These are phyloP conservation scores for Penicillium sp. DNA, from an alignment of 2,329 filamentous ascomycete genomes.

Conservation along the genomic window DNA sequence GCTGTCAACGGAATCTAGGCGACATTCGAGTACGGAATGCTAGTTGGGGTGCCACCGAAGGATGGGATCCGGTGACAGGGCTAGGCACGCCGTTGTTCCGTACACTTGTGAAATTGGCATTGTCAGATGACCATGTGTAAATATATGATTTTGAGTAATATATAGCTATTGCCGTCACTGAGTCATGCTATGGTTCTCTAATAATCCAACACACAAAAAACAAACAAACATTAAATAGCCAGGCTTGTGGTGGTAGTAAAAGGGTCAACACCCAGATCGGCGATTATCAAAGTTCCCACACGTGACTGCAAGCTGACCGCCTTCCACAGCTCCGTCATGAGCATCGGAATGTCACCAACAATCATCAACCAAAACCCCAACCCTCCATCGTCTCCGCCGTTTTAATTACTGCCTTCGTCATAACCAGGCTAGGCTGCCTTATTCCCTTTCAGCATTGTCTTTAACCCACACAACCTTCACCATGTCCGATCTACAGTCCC, in stretches of 20 bases:
- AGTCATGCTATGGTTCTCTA: background rate
- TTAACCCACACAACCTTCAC: background rate
- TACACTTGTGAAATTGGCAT: slow-evolving; percentile 18
- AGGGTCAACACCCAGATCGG: background rate
- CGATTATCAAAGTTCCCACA: slow-evolving; percentile 11
- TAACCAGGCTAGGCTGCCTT: background rate
- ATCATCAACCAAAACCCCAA: slow-evolving; percentile 14
- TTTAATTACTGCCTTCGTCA: slow-evolving; percentile 3
- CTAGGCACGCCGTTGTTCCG: slow-evolving; percentile 36
- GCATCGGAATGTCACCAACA: slow-evolving; percentile 15
- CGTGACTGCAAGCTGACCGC: slow-evolving; percentile 19
- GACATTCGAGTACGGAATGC: slow-evolving; percentile 44
- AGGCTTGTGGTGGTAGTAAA: background rate
- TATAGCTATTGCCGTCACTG: background rate
- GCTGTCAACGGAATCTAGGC: slow-evolving; percentile 43
- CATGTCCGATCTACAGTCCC: slow-evolving; percentile 37
- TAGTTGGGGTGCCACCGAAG: slow-evolving; percentile 51
- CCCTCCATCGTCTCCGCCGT: slow-evolving; percentile 7
- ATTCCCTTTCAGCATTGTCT: background rate
- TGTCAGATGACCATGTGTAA: slow-evolving; percentile 4
- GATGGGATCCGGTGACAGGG: slow-evolving; percentile 53
- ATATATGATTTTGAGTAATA: background rate
- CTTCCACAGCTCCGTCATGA: slow-evolving; percentile 28
- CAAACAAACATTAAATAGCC: background rate
- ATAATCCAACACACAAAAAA: background rate